Evolutionary conservation across 2,329 filamentous ascomycete genomes (phyloP), one percentile per base, ranked within the genome.

Genomic region (Aspergillus intermedius): DNA sequence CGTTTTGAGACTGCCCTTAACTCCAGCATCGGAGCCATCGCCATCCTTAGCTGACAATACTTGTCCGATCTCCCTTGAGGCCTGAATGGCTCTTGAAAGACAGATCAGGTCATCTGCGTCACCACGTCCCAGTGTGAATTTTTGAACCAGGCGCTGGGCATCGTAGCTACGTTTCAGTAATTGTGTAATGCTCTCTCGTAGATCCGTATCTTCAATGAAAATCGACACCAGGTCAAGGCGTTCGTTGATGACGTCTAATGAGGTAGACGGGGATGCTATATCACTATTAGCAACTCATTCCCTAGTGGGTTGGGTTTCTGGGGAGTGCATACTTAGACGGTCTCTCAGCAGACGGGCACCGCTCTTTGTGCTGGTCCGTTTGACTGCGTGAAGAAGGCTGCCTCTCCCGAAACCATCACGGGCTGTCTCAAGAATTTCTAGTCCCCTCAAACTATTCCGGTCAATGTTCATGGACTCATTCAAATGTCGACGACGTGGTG

Each of bases 121-220:
- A n/a, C 91, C 93, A 54, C 88, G 82, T 9, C 91, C 91, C 7
- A 97, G 79, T 0, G 91, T 87, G 66, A 98, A 97, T 64, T 93
- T 96, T 62, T 97, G 93, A 1, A 95, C 83, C 3, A 98, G 76
- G 1, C 93, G 86, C 61, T 94, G 86, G 2, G 88, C 89, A 69
- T 98, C 93, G 58, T 89, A 84, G 45, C 84, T 91, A 21, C 82
- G 79, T 53, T 82, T 81, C 2, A 98, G 75, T 2, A 94, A 74
- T 13, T 80, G 65, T 1, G 82, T 73, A 21, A 94, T 72, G 40
- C 81, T 77, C 56, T 95, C 87, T 39, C 87, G 81, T 5, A 96
- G 75, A 37, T 82, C 72, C 17, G 79, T 74, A 50, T 86, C 74
- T 1, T 79, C 71, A 4, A 91, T 74, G 64, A 97, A 87, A 41